Conservation (phyloP, 441 rosid species). For the Flueggea neowawraea region DNA sequence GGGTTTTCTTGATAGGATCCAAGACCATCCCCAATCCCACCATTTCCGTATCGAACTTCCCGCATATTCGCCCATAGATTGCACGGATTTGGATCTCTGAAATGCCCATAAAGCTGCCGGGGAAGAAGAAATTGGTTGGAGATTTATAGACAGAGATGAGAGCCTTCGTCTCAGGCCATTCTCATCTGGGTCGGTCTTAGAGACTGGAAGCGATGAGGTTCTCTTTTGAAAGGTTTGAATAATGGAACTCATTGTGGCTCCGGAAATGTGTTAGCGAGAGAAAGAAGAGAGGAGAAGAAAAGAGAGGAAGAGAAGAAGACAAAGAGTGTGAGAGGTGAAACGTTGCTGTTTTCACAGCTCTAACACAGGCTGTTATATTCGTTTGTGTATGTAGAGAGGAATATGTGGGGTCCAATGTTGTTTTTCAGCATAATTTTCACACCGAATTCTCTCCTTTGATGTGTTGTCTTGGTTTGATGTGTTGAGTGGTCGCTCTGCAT, state of each 20-base stretch:
- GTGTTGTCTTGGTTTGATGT: too few species aligned
- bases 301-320: background rate
- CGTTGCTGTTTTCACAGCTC: constrained; percentile 34
- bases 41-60: constrained; percentile 61
- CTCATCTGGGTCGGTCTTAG: constrained; percentile 13
- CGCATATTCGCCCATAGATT: constrained; percentile 52
- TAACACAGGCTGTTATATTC: constrained; percentile 57
- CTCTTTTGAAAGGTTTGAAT: constrained; percentile 53
- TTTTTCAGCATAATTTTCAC: too few species aligned
- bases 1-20: constrained; percentile 71
- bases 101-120: constrained; percentile 43
- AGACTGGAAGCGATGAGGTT: constrained; percentile 33
- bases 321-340: constrained; percentile 13
- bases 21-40: constrained; percentile 90
- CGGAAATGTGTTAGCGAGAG: background rate
- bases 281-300: background rate
- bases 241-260: constrained; percentile 50
- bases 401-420: constrained; percentile 23
- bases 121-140: constrained; percentile 21
- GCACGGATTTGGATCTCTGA: constrained; percentile 58
- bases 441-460: too few species aligned
- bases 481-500: too few species aligned
- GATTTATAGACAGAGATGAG: constrained; percentile 67
- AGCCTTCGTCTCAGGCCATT: constrained; percentile 47
- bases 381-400: constrained; percentile 5